Conservation (phyloP, 169 alveolate genomes). For the Plasmodium vinckei region DNA sequence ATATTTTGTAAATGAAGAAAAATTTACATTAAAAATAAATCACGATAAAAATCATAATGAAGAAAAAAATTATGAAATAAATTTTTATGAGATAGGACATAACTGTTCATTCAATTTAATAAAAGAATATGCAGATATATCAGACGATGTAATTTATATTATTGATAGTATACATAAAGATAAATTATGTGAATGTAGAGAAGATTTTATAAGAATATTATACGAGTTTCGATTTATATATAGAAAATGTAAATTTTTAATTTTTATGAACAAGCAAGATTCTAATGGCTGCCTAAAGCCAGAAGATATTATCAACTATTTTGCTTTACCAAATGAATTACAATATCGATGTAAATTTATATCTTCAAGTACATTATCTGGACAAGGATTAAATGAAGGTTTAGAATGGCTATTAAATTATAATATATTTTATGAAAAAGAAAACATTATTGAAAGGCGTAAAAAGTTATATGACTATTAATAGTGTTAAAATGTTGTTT, state of each 20-base stretch:
- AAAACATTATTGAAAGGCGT: conserved; percentile 3
- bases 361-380: conserved; percentile 69
- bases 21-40: conserved; percentile 28
- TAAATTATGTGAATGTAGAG: conserved; percentile 62
- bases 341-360: conserved; percentile 55
- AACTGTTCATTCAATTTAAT: conserved; percentile 64
- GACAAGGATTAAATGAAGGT: conserved; percentile 71
- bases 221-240: conserved; percentile 71
- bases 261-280: conserved; percentile 75
- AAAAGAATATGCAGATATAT: conserved; percentile 57
- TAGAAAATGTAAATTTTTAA: conserved; percentile 75
- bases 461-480: conserved; percentile 15
- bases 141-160: conserved; percentile 64
- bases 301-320: conserved; percentile 64
- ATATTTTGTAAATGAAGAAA: conserved; percentile 67
- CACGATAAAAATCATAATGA: conserved; percentile 22
- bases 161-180: conserved; percentile 61
- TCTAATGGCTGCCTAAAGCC: conserved; percentile 57
- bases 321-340: conserved; percentile 71
- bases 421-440: conserved; percentile 19
- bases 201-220: conserved; percentile 71
- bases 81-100: conserved; percentile 57
- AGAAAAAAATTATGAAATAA: conserved; percentile 48
- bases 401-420: conserved; percentile 58
- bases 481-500: background rate